Evolutionary conservation across 2,329 filamentous ascomycete species (phyloP).

Genomic region (Aspergillus floridensis): DNA sequence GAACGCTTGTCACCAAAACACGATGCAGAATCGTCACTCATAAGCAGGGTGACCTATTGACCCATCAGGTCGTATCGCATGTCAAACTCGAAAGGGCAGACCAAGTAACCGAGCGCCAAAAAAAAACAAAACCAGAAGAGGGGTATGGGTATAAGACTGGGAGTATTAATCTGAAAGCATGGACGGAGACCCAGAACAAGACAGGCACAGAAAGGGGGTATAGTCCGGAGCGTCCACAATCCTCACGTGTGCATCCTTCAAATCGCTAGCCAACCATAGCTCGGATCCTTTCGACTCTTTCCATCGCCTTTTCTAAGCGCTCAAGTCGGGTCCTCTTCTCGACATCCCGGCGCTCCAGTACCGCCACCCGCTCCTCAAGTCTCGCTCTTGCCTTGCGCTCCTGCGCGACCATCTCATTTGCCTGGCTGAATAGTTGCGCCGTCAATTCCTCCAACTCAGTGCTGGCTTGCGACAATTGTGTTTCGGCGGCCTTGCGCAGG

Average conservation of each 20-base stretch:
- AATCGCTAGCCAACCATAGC: conserved; percentile 46
- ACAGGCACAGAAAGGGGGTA: conserved; percentile 1
- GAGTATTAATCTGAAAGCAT: conserved; percentile 6
- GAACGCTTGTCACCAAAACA: background rate
- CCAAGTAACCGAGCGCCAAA: background rate
- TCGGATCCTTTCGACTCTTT: conserved; percentile 57
- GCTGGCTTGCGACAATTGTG: conserved; percentile 53
- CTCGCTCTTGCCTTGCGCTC: conserved; percentile 59
- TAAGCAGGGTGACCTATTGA: conserved; percentile 1
- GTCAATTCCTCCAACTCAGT: conserved; percentile 62
- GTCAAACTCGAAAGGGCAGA: conserved; percentile 5
- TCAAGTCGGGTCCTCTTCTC: conserved; percentile 54
- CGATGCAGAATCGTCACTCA: conserved; percentile 5
- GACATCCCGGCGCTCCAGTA: conserved; percentile 47
- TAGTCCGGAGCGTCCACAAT: background rate
- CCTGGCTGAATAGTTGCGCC: conserved; percentile 59
- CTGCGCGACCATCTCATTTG: conserved; percentile 65
- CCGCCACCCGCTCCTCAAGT: conserved; percentile 47
- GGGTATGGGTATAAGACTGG: conserved; percentile 8
- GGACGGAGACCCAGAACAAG: conserved; percentile 8
- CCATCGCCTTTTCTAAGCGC: conserved; percentile 55
- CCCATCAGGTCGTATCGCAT: conserved; percentile 17
- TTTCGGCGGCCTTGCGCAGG: conserved; percentile 57
- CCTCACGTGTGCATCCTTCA: background rate
- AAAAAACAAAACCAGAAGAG: background rate